phyloP scores from a whole-genome alignment of 2,329 filamentous ascomycete genomes.

The Aspergillus flavus region DNA sequence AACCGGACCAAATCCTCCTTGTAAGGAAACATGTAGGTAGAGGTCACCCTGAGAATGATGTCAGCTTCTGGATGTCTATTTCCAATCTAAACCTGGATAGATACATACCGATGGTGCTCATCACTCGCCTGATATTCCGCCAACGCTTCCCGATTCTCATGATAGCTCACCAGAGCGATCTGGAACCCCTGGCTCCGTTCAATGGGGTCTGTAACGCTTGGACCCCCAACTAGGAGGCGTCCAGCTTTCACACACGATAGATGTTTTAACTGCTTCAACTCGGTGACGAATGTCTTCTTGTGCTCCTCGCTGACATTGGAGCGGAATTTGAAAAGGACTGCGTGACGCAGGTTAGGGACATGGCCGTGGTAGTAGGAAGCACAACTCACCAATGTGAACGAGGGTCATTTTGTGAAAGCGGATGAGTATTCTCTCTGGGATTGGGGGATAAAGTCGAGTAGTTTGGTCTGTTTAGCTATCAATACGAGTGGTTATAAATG shows the following conservation, averaged over 20 bases:
- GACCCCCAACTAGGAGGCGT: constrained; percentile 56
- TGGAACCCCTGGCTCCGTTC: constrained; percentile 58
- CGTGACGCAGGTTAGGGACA: background rate
- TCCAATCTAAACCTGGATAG: background rate
- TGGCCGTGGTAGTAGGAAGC: too few species aligned
- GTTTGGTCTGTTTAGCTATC: background rate
- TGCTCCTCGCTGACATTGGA: constrained; percentile 46
- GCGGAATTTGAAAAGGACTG: constrained; percentile 56
- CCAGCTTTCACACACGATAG: constrained; percentile 53
- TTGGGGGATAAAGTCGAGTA: fast-evolving
- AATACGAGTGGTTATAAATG: background rate
- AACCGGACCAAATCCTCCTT: constrained; percentile 57
- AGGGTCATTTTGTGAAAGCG: constrained; percentile 2
- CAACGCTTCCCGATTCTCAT: constrained; percentile 49
- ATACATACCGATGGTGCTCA: constrained; percentile 54
- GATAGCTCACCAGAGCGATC: constrained; percentile 56
- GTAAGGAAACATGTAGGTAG: constrained; percentile 55
- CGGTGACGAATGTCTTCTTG: constrained; percentile 48
- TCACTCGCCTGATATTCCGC: constrained; percentile 56
- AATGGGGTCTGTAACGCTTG: constrained; percentile 55
- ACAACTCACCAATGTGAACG: constrained; percentile 6
- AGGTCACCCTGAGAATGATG: constrained; percentile 50
- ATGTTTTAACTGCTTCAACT: constrained; percentile 54
- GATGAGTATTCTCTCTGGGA: background rate
- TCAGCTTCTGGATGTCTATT: background rate